Base-by-base conservation (phyloP, 495 filamentous ascomycete species). In the Trichocladium antarcticum region DNA sequence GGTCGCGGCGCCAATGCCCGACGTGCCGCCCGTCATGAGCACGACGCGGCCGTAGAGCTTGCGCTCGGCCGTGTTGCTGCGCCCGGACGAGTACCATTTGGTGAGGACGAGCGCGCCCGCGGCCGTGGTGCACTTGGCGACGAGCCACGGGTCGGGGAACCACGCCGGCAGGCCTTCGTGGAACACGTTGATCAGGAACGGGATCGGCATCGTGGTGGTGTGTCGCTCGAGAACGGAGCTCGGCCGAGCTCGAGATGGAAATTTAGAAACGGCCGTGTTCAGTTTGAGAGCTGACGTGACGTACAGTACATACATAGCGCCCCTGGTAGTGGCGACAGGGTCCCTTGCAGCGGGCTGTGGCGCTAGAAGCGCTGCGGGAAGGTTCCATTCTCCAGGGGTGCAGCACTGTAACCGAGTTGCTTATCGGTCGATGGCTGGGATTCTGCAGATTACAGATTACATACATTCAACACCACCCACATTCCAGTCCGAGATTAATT, bases 1-100 rank as follows among this genome's bases (percentile, higher is more conserved):
- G 21, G 87, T 76, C 48, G 73, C 73, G 49, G 87, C 84, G 43
- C 92, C 92, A 59, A 99, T 88, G 24, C 92, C 92, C 15, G 89
- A 90, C 45, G 92, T 99, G 22, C 89, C 92, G 44, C 92, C 92
- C 12, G 92, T 99, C 9, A 99, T 79, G 77, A 99, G 83, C 20
- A 95, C 74, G 9, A 97, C 87, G 56, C 90, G 88, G 12, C 85
- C 84, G 60, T 94, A 86, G 86, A 97, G 89, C 55, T 85, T 68
- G 43, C 89, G 77, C 65, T 95, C 92, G 41, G 86, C 80, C 34
- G 62, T 62, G 63, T 88, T 95, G 58, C 63, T 68, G 9, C 83
- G 79, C 53, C 92, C 92, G 37, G 76, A 75, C 60, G 82, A 84
- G 69, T 82, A 94, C 61, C 72, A 71, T 69, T 95, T 97, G 28